A percentile compares a stretch with the other conserved stretches of the same genome.
Conservation (phyloP, 73 alveolate species). For the Paramecium bursaria region DNA sequence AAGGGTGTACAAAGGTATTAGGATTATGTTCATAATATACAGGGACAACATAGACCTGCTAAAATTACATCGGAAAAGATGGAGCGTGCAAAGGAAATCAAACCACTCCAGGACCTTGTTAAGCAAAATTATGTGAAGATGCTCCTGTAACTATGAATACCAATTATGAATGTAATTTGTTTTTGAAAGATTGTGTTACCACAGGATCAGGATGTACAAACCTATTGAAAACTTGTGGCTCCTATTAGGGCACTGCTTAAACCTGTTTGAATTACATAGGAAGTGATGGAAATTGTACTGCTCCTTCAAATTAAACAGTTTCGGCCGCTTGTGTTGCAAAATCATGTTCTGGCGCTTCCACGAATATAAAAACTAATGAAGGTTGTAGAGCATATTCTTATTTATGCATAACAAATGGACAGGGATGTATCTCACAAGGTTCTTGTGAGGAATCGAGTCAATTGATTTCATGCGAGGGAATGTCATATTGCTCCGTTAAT, state of each 20-base stretch:
- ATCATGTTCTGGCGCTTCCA: not conserved
- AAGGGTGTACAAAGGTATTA: conserved; percentile 54
- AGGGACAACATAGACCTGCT: too few species aligned
- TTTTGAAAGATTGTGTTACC: conserved; percentile 7
- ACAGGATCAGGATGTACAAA: conserved; percentile 19
- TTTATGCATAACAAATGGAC: not conserved
- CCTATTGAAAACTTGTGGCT: not conserved
- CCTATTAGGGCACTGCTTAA: not conserved
- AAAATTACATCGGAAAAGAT: too few species aligned
- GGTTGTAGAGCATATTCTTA: not conserved
- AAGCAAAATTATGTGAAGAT: conserved; percentile 4
- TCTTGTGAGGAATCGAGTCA: too few species aligned
- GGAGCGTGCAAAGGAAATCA: too few species aligned
- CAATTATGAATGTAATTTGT: conserved; percentile 17
- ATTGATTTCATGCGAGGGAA: too few species aligned
- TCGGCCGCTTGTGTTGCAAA: not conserved
- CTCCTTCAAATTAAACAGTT: not conserved
- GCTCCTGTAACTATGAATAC: not conserved
- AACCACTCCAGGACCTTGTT: too few species aligned
- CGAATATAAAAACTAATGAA: not conserved
- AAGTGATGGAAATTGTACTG: conserved; percentile 27
- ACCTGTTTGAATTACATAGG: not conserved
- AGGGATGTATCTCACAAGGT: not conserved
- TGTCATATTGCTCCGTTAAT: too few species aligned
- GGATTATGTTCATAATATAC: too few species aligned